Percentiles rank a stretch among this genome's conserved stretches.
Evolutionary conservation across 2,329 filamentous ascomycete genomes (phyloP).

Genomic region (Venturia oleaginea): DNA sequence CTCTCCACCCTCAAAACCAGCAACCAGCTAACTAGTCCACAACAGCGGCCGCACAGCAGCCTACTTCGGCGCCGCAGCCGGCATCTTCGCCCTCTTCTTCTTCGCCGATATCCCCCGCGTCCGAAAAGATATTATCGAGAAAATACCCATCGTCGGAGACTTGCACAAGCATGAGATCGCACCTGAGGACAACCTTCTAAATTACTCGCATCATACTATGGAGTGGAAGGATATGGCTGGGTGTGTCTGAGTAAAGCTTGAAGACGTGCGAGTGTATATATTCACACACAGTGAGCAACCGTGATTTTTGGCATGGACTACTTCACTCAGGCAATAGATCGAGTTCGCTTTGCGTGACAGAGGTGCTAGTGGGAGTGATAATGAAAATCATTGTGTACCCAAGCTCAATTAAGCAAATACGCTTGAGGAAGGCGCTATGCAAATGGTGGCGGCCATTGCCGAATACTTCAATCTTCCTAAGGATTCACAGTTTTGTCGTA

Average conservation of each 20-base stretch:
- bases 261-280: neutral
- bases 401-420: too few species aligned
- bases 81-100: slow-evolving; percentile 54
- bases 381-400: too few species aligned
- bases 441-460: too few species aligned
- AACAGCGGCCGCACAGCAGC: slow-evolving; percentile 31
- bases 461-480: too few species aligned
- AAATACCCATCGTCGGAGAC: slow-evolving; percentile 48
- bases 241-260: neutral
- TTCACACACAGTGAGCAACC: neutral
- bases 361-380: neutral
- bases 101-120: slow-evolving; percentile 56
- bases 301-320: neutral
- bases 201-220: neutral
- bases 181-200: slow-evolving; percentile 55
- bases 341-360: neutral
- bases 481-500: too few species aligned
- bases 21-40: neutral
- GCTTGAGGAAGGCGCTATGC: too few species aligned
- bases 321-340: neutral
- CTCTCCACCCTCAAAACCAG: neutral
- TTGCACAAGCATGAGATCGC: slow-evolving; percentile 50
- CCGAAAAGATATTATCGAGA: slow-evolving; percentile 52
- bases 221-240: neutral
- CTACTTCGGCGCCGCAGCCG: slow-evolving; percentile 48